A percentile compares a stretch with the other conserved stretches of the same genome.
These are phyloP conservation scores for Trichosporon asahii DNA, from an alignment of 1,284 basidiomycete species.

Conservation along the genomic window DNA sequence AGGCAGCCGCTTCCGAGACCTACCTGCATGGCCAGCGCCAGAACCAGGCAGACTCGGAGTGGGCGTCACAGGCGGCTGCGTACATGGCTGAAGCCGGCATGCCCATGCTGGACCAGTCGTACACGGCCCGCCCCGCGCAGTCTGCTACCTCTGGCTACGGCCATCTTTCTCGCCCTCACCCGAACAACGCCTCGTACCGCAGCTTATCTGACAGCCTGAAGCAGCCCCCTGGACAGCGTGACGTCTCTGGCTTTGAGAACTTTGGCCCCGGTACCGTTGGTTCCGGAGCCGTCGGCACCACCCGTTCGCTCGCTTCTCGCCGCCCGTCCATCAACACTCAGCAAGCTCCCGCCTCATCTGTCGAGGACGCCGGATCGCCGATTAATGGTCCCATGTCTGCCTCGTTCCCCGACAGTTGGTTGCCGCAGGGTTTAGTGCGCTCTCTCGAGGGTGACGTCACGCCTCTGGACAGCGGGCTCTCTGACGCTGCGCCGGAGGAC, in stretches of 20 bases:
- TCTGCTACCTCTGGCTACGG: slow-evolving; percentile 30
- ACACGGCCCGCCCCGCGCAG: slow-evolving; percentile 41
- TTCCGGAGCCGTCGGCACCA: slow-evolving; percentile 13
- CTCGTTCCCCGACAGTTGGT: slow-evolving; percentile 49
- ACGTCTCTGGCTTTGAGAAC: slow-evolving; percentile 50
- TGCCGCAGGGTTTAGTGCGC: slow-evolving; percentile 51
- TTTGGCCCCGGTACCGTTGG: slow-evolving; percentile 49
- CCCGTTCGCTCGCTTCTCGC: slow-evolving; percentile 17
- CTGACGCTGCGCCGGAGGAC: slow-evolving; percentile 25
- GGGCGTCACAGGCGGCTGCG: slow-evolving; percentile 46
- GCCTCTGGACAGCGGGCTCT: slow-evolving; percentile 33
- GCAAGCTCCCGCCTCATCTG: not conserved
- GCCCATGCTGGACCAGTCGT: slow-evolving; percentile 45
- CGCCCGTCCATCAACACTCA: slow-evolving; percentile 11
- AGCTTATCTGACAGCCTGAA: slow-evolving; percentile 25
- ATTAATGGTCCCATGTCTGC: slow-evolving; percentile 43
- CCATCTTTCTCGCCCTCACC: slow-evolving; percentile 28
- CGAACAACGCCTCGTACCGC: slow-evolving; percentile 28
- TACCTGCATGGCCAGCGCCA: slow-evolving; percentile 35
- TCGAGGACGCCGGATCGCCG: slow-evolving; percentile 47
- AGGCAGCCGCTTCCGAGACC: slow-evolving; percentile 45
- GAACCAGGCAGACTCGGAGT: slow-evolving; percentile 34
- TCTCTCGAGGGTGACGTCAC: slow-evolving; percentile 50
- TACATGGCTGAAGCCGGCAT: slow-evolving; percentile 51
- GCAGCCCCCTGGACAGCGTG: slow-evolving; percentile 13